phyloP scores from a whole-genome alignment of 371 early-diverging fungal genomes.

The Mortierella polycephala region DNA sequence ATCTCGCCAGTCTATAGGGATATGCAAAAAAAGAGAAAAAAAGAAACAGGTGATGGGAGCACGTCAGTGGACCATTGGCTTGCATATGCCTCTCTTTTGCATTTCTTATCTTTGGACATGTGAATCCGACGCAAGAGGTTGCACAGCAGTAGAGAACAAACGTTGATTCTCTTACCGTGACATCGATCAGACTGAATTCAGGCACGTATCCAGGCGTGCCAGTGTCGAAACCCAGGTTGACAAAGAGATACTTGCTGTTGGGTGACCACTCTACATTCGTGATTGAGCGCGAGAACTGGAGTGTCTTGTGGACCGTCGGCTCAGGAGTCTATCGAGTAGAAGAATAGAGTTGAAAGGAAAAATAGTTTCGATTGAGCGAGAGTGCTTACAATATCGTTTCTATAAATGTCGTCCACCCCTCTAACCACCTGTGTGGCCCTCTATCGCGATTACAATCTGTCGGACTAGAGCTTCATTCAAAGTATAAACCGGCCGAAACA shows the following conservation, averaged over 20 bases:
- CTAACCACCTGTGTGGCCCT: too few relatives aligned
- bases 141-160: too few relatives aligned
- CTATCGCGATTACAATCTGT: too few relatives aligned
- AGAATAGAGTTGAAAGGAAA: background rate
- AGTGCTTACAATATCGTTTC: background rate
- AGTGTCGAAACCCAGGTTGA: constrained; percentile 33
- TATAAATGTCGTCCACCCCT: background rate
- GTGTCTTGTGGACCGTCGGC: constrained; percentile 24
- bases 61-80: background rate
- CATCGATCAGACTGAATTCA: constrained; percentile 27
- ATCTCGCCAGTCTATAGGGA: constrained; percentile 23
- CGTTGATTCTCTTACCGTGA: constrained; percentile 18
- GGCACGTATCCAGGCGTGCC: constrained; percentile 13
- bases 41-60: too few relatives aligned
- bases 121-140: too few relatives aligned
- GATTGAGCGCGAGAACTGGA: constrained; percentile 32
- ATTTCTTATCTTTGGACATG: too few relatives aligned
- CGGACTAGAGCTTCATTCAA: too few relatives aligned
- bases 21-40: background rate
- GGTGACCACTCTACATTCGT: constrained; percentile 44
- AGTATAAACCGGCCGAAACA: too few relatives aligned
- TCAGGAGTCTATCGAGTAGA: constrained; percentile 23
- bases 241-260: constrained; percentile 35
- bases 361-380: background rate
- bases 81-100: background rate